Evolutionary conservation across 2,329 filamentous ascomycete genomes (phyloP), one percentile per base, ranked within the genome.

Genomic region (Cladophialophora yegresii): DNA sequence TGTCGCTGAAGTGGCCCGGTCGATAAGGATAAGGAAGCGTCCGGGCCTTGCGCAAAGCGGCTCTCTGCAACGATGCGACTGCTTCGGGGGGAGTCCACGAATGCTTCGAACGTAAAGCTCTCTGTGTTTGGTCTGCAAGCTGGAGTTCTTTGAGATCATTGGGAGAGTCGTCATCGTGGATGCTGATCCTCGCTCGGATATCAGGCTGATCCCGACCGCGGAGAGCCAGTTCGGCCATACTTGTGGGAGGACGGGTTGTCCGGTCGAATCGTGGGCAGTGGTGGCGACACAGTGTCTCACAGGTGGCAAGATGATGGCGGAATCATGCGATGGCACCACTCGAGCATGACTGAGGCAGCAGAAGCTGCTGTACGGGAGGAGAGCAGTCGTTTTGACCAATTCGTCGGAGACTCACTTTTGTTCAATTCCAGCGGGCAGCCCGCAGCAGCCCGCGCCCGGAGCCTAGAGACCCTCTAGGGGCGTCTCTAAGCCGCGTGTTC

Each of bases 121-220:
- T 59, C 49, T 69, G 67, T 20, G 58, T 65, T 32, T 64, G 62
- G 30, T 65, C 58, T 20, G 67, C 67, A 36, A 58, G 45, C 28
- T 62, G 61, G 40, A 69, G 54, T 43, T 61, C 57, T 53, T 63
- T 58, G 40, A 58, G 66, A 43, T 66, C 61, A 26, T 66, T 60
- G 54, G 58, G 32, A 22, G 61, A 45, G 30, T 64, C 63, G 49
- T 67, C 63, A 33, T 67, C 65, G 45, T 62, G 51, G 43, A 62
- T 67, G 58, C 63, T 69, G 63, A 67, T 63, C 63, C 63, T 61
- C 36, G 66, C 63, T 22, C 60, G 63, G 50, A 68, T 63, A 40
- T 68, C 66, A 45, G 61, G 67, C 32, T 61, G 58, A 54, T 62
- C 54, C 43, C 64, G 56, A 53, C 49, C 61, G 61, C 58, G 61